These are phyloP conservation scores for Amylostereum chailletii DNA, from an alignment of 1,284 basidiomycete species.

Conservation along the genomic window DNA sequence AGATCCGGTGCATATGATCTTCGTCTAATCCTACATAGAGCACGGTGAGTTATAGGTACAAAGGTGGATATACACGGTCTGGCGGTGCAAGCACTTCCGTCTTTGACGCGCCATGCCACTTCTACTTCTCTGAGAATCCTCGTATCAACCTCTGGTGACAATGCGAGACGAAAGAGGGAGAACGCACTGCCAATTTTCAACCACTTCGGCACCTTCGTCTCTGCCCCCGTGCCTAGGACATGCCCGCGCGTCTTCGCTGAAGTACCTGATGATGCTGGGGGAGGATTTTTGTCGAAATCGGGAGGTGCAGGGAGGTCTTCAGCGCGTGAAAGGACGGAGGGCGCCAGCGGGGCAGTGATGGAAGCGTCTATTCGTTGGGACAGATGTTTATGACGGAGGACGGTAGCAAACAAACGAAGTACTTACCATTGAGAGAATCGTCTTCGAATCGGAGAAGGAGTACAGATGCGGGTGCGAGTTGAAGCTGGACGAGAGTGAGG, in stretches of 20 bases:
- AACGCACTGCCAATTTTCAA: conserved; percentile 51
- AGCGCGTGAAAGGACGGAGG: conserved; percentile 44
- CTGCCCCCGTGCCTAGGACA: conserved; percentile 14
- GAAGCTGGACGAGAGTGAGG: conserved; percentile 58
- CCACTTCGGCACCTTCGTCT: conserved; percentile 70
- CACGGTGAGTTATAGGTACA: too few species aligned
- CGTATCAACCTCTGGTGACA: conserved; percentile 3
- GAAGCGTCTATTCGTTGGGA: conserved; percentile 28
- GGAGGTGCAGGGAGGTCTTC: conserved; percentile 54
- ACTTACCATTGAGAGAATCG: conserved; percentile 59
- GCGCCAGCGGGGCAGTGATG: conserved; percentile 57
- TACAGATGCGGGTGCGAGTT: conserved; percentile 74
- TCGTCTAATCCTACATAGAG: too few species aligned
- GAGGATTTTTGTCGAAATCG: conserved; percentile 19
- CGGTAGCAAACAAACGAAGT: not conserved
- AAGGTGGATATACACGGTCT: too few species aligned
- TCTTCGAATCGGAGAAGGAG: conserved; percentile 72
- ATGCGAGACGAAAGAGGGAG: not conserved
- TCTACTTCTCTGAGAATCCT: conserved; percentile 10
- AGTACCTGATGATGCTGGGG: conserved; percentile 16
- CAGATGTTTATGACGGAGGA: conserved; percentile 12
- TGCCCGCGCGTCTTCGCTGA: conserved; percentile 6
- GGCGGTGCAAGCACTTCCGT: too few species aligned
- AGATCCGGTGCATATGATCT: too few species aligned
- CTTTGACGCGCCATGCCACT: too few species aligned